phyloP scores from a whole-genome alignment of 352 stramenopile genomes.

The Nothophytophthora sp. region DNA sequence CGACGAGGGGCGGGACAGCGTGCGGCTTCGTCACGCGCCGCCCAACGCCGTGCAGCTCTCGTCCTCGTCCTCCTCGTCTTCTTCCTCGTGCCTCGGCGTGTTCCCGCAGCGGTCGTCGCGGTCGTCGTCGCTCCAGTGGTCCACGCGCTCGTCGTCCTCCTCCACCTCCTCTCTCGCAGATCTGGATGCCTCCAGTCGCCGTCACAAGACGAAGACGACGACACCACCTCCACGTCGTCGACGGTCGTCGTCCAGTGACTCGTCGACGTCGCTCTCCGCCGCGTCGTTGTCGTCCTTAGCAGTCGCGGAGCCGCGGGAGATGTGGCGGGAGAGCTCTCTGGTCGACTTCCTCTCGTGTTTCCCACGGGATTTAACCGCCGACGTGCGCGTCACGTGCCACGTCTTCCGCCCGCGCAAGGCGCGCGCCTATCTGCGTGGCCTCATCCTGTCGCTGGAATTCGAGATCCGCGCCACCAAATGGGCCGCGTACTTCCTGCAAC shows the following conservation, averaged over 20 bases:
- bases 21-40: slow-evolving; percentile 9
- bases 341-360: slow-evolving; percentile 33
- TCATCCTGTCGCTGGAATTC: slow-evolving; percentile 61
- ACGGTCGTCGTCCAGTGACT: slow-evolving; percentile 8
- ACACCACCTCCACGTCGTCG: slow-evolving; percentile 5
- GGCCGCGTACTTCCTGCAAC: slow-evolving; percentile 72
- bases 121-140: slow-evolving; percentile 31
- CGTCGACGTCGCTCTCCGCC: slow-evolving; percentile 1
- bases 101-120: slow-evolving; percentile 32
- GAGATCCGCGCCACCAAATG: slow-evolving; percentile 82
- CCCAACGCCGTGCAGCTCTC: background rate
- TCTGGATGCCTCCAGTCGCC: slow-evolving; percentile 18
- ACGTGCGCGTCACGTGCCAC: slow-evolving; percentile 46
- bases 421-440: slow-evolving; percentile 31
- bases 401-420: slow-evolving; percentile 24
- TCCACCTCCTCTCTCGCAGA: background rate
- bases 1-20: slow-evolving; percentile 14
- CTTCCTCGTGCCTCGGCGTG: slow-evolving; percentile 17
- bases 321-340: slow-evolving; percentile 33
- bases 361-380: slow-evolving; percentile 41
- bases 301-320: slow-evolving; percentile 9
- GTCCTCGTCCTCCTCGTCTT: background rate
- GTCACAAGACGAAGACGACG: slow-evolving; percentile 8
- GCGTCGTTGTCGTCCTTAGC: slow-evolving; percentile 3
- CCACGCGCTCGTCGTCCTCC: slow-evolving; percentile 11